Percentiles rank a stretch among this genome's conserved stretches.
Evolutionary conservation across 2,329 filamentous ascomycete species (phyloP).

Genomic region (Exserohilum turcica): DNA sequence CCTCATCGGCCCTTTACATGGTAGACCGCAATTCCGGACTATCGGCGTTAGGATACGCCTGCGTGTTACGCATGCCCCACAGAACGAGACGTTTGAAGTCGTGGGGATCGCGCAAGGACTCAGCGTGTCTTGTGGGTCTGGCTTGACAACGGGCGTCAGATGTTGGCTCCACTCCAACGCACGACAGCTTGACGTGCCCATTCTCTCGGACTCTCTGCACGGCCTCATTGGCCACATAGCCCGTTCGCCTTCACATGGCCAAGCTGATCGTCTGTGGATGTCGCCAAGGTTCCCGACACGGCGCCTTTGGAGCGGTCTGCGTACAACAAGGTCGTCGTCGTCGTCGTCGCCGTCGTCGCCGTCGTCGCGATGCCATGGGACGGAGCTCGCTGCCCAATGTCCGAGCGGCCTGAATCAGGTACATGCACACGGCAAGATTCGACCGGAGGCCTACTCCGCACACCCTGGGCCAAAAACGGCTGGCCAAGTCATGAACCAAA

Average conservation of each 20-base stretch:
- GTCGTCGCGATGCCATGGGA: neutral
- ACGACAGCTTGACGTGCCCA: neutral
- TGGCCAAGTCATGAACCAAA: neutral
- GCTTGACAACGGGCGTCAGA: constrained; percentile 1
- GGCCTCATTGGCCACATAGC: neutral
- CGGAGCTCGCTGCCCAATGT: constrained; percentile 8
- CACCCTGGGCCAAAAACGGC: neutral
- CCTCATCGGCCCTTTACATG: constrained; percentile 4
- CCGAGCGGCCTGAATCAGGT: constrained; percentile 2
- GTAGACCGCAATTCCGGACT: constrained; percentile 6
- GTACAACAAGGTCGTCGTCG: neutral
- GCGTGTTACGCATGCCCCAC: constrained; percentile 1
- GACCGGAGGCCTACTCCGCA: neutral
- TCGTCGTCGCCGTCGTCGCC: too few species aligned
- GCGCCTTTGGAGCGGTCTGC: constrained; percentile 4
- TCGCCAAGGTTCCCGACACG: neutral
- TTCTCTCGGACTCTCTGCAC: neutral
- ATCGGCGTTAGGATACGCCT: neutral
- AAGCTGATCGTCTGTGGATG: neutral
- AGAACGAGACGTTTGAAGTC: constrained; percentile 6
- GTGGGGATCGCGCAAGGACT: constrained; percentile 1
- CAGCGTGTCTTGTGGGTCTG: constrained; percentile 1
- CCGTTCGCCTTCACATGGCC: too few species aligned
- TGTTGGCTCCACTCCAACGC: neutral
- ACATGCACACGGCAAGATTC: neutral